These are phyloP conservation scores for Crithidia mellificae DNA, from an alignment of 208 protist genomes.

Conservation along the genomic window DNA sequence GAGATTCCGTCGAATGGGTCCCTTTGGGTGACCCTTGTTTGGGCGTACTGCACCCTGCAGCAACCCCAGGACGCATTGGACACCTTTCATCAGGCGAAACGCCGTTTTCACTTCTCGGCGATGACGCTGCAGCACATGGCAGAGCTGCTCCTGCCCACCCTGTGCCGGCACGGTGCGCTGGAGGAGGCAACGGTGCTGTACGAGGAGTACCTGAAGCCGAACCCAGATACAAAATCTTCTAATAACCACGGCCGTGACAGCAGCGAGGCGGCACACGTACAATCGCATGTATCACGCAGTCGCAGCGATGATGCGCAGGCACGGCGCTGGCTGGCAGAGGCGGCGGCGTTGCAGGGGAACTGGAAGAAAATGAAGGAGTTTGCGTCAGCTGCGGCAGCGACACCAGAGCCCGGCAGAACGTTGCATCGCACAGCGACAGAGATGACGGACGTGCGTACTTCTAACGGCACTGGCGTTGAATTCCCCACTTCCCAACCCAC, in stretches of 20 bases:
- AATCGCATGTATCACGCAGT: not conserved
- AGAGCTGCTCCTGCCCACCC: constrained; percentile 55
- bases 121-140: constrained; percentile 74
- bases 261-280: not conserved
- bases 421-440: too few relatives aligned
- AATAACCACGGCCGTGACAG: too few relatives aligned
- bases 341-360: constrained; percentile 62
- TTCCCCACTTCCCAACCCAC: constrained; percentile 5
- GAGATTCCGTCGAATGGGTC: constrained; percentile 57
- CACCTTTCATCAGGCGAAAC: constrained; percentile 50
- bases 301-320: constrained; percentile 33
- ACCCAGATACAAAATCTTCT: too few relatives aligned
- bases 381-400: not conserved
- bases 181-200: constrained; percentile 44
- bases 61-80: constrained; percentile 54
- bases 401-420: too few relatives aligned
- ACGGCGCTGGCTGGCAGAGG: constrained; percentile 63
- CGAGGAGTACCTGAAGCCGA: constrained; percentile 35
- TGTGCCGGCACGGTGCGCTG: constrained; percentile 51
- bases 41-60: constrained; percentile 65
- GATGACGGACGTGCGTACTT: too few relatives aligned
- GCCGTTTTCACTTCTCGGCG: constrained; percentile 47
- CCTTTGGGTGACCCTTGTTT: constrained; percentile 79
- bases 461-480: too few relatives aligned
- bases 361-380: constrained; percentile 38